phyloP scores from a whole-genome alignment of 495 filamentous ascomycete genomes.

The Daldinia childiae region DNA sequence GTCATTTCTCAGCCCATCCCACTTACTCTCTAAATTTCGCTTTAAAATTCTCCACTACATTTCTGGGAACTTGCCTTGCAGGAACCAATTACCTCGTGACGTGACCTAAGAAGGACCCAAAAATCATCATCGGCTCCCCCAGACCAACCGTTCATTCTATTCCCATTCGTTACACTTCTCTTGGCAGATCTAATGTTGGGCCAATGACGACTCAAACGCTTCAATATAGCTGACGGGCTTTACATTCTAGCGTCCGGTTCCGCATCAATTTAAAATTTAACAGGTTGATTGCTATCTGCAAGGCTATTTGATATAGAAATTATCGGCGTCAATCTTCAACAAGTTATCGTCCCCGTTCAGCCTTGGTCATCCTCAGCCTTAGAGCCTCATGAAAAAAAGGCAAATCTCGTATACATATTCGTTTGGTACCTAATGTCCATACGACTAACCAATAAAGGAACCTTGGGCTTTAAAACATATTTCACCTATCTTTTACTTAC shows the following conservation, averaged over 20 bases:
- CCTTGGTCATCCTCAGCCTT: not conserved
- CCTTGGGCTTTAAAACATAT: not conserved
- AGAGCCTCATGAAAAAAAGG: not conserved
- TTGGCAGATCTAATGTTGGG: slow-evolving; percentile 23
- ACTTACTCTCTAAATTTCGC: slow-evolving; percentile 14
- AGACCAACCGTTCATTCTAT: not conserved
- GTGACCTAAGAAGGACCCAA: slow-evolving; percentile 17
- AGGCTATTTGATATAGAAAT: slow-evolving; percentile 25
- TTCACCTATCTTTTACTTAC: no score
- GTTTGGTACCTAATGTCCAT: no score
- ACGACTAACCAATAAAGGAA: not conserved
- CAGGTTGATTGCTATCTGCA: slow-evolving; percentile 19
- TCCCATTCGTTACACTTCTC: slow-evolving; percentile 22
- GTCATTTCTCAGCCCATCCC: slow-evolving; percentile 41
- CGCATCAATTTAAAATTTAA: slow-evolving; percentile 21
- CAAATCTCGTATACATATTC: not conserved
- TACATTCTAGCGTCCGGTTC: slow-evolving; percentile 15
- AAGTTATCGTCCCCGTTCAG: not conserved
- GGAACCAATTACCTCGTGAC: slow-evolving; percentile 38
- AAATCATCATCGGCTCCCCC: slow-evolving; percentile 22
- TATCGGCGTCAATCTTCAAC: slow-evolving; percentile 22
- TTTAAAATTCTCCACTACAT: slow-evolving; percentile 16
- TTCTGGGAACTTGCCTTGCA: slow-evolving; percentile 27
- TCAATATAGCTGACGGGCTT: slow-evolving; percentile 10
- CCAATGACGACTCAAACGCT: slow-evolving; percentile 29